Base-by-base conservation (phyloP, 1,284 basidiomycete genomes). In the Agaricales sp. region DNA sequence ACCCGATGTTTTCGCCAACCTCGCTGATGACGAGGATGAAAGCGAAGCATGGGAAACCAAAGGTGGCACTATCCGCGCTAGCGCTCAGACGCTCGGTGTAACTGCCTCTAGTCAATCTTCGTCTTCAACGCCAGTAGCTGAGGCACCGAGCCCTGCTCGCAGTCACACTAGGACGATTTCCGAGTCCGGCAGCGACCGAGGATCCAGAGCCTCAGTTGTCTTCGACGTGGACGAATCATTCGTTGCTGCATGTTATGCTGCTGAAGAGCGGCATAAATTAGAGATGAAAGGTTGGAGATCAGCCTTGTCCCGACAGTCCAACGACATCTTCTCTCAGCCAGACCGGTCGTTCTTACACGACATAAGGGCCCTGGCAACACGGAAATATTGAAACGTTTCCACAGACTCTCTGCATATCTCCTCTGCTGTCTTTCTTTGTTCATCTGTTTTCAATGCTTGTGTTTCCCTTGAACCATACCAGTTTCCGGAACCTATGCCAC, bases 1-100 rank as follows among this genome's bases (percentile, higher is more conserved):
- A 62, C 87, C 88, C 12, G 92, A 96, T 60, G 86, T 93, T 13
- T 94, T 94, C 63, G 92, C 87, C 43, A 87, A 86, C 54, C 75
- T 92, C 49, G 89, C 86, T 3, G 91, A 94, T 56, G 90, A 92
- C 58, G 89, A 92, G 62, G 81, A 88, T 55, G 80, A 84, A 44
- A 73, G 73, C 20, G 78, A 80, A 50, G 72, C 65, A 22, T 87
- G 82, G 83, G 80, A 78, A 61, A 70, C 69, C 43, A 83, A 83
- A 57, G 80, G 78, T 16, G 82, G 79, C 23, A 91, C 90, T 1
- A 88, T 92, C 52, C 85, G 86, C 49, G 83, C 80, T 41, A 74
- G 63, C 58, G 66, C 75, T 54, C 77, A 74, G 51, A 61, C 66
- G 37, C 59, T 60, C 43, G 59, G 62, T 2, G 71, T 75, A 57